Evolutionary conservation across 176 grass and related monocot genomes (phyloP), one percentile per base, ranked within the genome.

Genomic region (Aechmea fasciata): DNA sequence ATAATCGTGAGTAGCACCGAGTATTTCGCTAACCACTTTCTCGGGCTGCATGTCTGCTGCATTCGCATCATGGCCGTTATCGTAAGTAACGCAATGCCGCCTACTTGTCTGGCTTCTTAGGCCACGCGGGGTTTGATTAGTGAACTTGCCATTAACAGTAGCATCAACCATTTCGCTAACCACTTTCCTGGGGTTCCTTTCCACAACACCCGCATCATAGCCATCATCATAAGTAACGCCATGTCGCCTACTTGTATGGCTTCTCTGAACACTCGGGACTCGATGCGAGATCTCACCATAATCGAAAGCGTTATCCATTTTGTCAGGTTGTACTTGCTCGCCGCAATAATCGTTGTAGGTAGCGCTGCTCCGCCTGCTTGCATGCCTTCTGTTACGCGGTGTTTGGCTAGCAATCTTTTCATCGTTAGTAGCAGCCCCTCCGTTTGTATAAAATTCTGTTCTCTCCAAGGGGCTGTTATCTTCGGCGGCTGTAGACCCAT

Each of bases 161-260:
- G 62, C 81, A 48, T 82, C 50, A 2, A 67, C 72, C 50, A 51
- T 71, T 17, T 49, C 14, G 64, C 78, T 59, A 13, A 63, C 73
- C 49, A 88, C 67, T 48, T 51, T 15, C 47, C 11, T 13, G 11
- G 9, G 29, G 3, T 11, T 57, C 18, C 11, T 47, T 2, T 63
- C 53, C 47, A 18, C 19, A 25, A 5, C 47, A 48, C 10, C 15
- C 17, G 2, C 15, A 47, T 63, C 19, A 13, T 63, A 13, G 13
- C 6, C 52, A 47, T 72, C 52, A 61, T 59, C 6, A 13, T 63
- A 26, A 10, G 29, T 47, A 47, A 15, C 48, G 47, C 70, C 57
- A 72, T 85, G 68, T 47, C 66, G 72, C 73, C 69, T 84, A 68
- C 73, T 83, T 69, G 77, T 75, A 67, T 79, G 65, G 57, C 77